Conservation (phyloP, 257 asterid species). For the Petunia secreta region DNA sequence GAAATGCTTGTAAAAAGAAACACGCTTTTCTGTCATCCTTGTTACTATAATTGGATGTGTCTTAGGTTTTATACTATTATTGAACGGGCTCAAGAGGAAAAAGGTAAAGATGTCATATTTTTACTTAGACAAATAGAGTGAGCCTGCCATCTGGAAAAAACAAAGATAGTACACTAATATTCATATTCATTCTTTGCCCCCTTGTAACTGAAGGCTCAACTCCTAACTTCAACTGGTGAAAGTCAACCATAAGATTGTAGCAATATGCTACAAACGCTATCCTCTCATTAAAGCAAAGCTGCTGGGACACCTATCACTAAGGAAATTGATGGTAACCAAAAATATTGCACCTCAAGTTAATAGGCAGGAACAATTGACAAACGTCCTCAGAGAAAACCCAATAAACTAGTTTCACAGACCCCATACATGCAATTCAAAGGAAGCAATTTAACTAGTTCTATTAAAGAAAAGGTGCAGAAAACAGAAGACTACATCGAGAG, state of each 20-base stretch:
- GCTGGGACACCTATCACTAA: conserved; percentile 9
- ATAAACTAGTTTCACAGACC: conserved; percentile 1
- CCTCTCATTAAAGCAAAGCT: not conserved
- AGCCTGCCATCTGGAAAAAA: not conserved
- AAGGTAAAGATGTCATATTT: not conserved
- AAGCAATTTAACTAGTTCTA: not conserved
- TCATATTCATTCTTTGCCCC: not conserved
- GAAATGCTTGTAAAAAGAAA: no score
- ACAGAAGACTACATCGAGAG: not conserved
- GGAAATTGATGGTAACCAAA: not conserved
- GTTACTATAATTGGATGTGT: no score
- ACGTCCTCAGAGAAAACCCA: not conserved
- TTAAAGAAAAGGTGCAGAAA: not conserved
- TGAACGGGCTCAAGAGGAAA: not conserved
- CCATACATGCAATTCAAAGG: not conserved
- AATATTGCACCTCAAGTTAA: conserved; percentile 5
- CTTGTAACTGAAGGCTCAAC: not conserved
- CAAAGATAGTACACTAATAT: not conserved
- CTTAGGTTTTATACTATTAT: not conserved
- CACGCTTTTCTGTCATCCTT: no score
- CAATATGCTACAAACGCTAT: not conserved
- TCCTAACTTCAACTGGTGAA: conserved; percentile 4
- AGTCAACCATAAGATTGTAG: not conserved
- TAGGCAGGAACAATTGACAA: not conserved
- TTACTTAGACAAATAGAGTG: not conserved